Conservation (phyloP, 257 asterid genomes). For the Petrea volubilis region DNA sequence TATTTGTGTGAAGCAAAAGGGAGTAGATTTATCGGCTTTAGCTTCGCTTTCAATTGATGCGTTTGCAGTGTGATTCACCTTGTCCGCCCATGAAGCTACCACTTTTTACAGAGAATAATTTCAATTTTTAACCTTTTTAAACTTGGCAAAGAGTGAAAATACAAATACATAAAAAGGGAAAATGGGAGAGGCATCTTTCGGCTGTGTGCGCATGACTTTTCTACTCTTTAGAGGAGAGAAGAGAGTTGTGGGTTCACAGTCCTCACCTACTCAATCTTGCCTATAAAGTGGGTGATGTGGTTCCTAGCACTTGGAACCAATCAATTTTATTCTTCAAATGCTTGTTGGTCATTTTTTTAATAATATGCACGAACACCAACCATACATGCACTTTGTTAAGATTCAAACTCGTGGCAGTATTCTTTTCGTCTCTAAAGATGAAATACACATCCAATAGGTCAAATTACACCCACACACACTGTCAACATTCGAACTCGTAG, state of each 20-base stretch:
- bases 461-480: too few relatives aligned
- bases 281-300: background rate
- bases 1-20: background rate
- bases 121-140: background rate
- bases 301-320: background rate
- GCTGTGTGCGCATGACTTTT: conserved; percentile 19
- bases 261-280: background rate
- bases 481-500: too few relatives aligned
- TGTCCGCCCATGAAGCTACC: conserved; percentile 16
- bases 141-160: background rate
- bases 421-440: too few relatives aligned
- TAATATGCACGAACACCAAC: too few relatives aligned
- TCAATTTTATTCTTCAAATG: too few relatives aligned
- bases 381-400: too few relatives aligned
- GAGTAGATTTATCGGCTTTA: background rate
- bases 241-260: background rate
- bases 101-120: background rate
- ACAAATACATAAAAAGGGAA: background rate
- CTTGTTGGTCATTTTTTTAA: background rate
- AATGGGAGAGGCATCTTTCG: conserved; percentile 1
- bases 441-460: too few relatives aligned
- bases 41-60: conserved; percentile 17
- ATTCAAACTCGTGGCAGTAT: too few relatives aligned
- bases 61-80: background rate
- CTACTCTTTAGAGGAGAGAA: conserved; percentile 1